phyloP scores from a whole-genome alignment of 345 rosid genomes.

The Aquilaria sinensis region DNA sequence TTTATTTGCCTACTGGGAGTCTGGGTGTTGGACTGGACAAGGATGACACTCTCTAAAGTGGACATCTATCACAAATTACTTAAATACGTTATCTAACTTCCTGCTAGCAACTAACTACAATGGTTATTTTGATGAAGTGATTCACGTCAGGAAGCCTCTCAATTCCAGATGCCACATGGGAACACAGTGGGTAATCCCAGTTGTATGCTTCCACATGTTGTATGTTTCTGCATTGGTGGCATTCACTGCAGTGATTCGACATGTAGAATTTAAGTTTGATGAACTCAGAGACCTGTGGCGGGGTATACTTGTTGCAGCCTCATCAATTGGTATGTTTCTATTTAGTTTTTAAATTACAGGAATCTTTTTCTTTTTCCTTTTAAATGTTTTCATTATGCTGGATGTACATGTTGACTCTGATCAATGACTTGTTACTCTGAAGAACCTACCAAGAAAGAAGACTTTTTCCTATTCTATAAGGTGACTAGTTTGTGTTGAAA shows the following conservation, averaged over 20 bases:
- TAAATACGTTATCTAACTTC: not conserved
- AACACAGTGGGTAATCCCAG: conserved; percentile 48
- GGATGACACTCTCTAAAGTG: not conserved
- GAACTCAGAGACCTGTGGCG: conserved; percentile 85
- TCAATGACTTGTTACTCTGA: too few relatives aligned
- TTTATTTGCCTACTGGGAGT: too few relatives aligned
- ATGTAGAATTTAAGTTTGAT: conserved; percentile 78
- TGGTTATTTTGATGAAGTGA: conserved; percentile 34
- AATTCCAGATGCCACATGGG: conserved; percentile 55
- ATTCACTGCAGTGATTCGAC: conserved; percentile 57
- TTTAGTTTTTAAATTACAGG: conserved; percentile 5
- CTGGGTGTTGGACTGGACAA: too few relatives aligned
- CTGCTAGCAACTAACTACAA: conserved; percentile 17
- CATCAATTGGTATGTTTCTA: conserved; percentile 45
- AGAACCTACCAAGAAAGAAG: too few relatives aligned
- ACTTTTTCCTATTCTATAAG: too few relatives aligned
- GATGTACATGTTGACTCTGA: too few relatives aligned
- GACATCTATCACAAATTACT: not conserved
- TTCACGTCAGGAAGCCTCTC: conserved; percentile 57
- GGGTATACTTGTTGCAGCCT: conserved; percentile 67
- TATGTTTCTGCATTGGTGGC: conserved; percentile 55
- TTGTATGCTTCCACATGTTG: conserved; percentile 43
- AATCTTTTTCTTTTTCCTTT: not conserved
- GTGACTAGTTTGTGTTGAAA: too few relatives aligned
- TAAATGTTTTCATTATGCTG: conserved; percentile 4